phyloP scores from a whole-genome alignment of 768 basidiomycete species.

The Xanthoconium purpureum region DNA sequence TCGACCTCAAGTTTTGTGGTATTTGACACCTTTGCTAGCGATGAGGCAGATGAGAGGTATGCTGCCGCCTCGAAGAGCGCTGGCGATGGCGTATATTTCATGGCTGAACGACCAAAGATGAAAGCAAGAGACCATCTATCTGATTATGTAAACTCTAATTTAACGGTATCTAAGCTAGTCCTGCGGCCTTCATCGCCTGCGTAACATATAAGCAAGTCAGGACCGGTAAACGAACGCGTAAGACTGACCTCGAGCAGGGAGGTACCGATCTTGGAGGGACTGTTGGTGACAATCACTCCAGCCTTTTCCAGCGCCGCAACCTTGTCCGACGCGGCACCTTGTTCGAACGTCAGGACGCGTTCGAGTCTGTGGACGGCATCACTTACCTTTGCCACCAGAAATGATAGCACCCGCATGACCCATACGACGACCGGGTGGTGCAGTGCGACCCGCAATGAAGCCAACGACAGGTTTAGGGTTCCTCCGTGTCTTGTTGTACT shows the following conservation, averaged over 20 bases:
- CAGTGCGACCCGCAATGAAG: constrained; percentile 97
- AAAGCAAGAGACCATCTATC: constrained; percentile 6
- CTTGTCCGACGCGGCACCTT: constrained; percentile 90
- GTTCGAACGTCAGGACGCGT: neutral
- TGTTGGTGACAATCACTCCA: constrained; percentile 90
- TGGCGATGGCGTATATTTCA: constrained; percentile 35
- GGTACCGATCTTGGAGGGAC: constrained; percentile 90
- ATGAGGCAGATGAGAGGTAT: constrained; percentile 58
- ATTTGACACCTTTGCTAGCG: constrained; percentile 54
- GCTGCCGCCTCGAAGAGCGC: constrained; percentile 58
- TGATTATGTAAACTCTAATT: constrained; percentile 37
- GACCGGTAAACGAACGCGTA: neutral
- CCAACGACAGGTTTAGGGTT: constrained; percentile 95
- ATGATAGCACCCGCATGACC: constrained; percentile 99
- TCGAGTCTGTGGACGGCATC: neutral
- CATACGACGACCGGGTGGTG: constrained; percentile 97
- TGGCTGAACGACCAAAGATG: constrained; percentile 3
- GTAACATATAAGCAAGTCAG: constrained; percentile 5
- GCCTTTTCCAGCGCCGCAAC: constrained; percentile 87
- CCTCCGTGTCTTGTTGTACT: constrained; percentile 83
- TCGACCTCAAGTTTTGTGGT: constrained; percentile 73
- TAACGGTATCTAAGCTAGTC: constrained; percentile 50
- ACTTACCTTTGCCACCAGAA: constrained; percentile 88
- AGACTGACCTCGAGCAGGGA: constrained; percentile 82
- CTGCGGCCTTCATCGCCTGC: constrained; percentile 78